Base-by-base conservation (phyloP, 495 filamentous ascomycete species). In the Hypoxylon subgilvum region DNA sequence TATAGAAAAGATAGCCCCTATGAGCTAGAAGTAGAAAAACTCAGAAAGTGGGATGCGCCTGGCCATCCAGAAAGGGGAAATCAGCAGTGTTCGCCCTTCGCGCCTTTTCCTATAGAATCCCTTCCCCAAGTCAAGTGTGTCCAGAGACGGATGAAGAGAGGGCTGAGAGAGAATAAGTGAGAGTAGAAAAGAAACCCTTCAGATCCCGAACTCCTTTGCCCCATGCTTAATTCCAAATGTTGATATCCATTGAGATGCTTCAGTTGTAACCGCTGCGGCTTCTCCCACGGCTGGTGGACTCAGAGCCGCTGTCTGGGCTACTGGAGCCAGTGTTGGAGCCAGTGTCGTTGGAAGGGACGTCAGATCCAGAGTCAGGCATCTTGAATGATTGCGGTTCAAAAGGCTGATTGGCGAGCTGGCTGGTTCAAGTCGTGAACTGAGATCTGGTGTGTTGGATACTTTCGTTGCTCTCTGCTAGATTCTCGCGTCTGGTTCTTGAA, bases 181-280 rank as follows among this genome's bases (percentile, higher is more conserved):
- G 42, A 16, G 4, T 12, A 23, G 9, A 36, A 63, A 43, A 14
- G 14, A 32, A 53, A 43, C 19, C 43, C 43, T 31, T 42, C 13
- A 17, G 38, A 27, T 34, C 48, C 53, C 30, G n/a, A 58, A 64
- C 53, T 48, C 54, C 61, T 22, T 40, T 19, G 25, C 16, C 39
- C 19, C 44, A 51, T 54, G 30, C 32, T 46, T 36, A n/a, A 35
- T 59, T 4, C 34, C 16, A 19, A 18, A 41, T 48, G 12, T 48
- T 43, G 41, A 49, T 53, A 52, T n/a, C 23, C 58, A 36, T 23
- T 36, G 13, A 38, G 49, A 2, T 10, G 4, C 2, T 46, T 41
- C 31, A 64, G 54, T 64, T 64, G 61, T 64, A 64, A 27, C 61
- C 61, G 31, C 61, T 64, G 14, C 61, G 61, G 52, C 61, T 64